Base-by-base conservation (phyloP, 2,329 filamentous ascomycete genomes). In the Blastomyces gilchristii region DNA sequence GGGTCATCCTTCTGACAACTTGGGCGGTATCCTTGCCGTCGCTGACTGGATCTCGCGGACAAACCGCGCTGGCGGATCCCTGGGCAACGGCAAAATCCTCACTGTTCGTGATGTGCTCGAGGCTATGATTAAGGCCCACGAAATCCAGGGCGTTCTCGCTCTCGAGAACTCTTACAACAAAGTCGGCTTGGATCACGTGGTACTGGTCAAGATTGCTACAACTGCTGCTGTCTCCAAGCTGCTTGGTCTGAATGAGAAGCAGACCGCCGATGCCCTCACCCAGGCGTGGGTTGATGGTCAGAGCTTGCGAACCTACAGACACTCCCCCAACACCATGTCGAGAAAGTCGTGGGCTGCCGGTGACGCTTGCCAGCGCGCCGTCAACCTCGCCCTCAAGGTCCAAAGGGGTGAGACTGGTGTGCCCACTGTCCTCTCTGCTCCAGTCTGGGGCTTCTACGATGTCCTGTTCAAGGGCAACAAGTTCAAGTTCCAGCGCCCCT, bases 121-220 rank as follows among this genome's bases (percentile, higher is more conserved):
- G 83, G 91, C 85, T 70, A 97, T 97, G 91, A 95, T 97, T 83
- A 96, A 96, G 84, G 94, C 94, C 70, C 94, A 99, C 78, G 94
- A 99, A 78, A 96, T 99, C 73, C 94, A 99, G 83, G 94, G 94
- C 71, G 95, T 92, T 78, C 82, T 99, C 76, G 94, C 94, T 63
- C 85, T 99, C 64, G 88, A 97, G 79, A 99, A 99, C 85, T 96
- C 91, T 62, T 97, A 87, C 86, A 99, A 99, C 85, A 96, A 93
- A 81, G 94, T 97, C 75, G 94, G 94, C 65, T 83, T 99, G 65
- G 94, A 99, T 81, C 94, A 99, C 79, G 94, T 99, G 67, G 90
- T 97, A 62, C 84, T 97, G 63, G 94, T 99, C 82, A 99, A 99
- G 85, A 91, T 97, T 67, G 94, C 94, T 68, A 94, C 89, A 67